Evolutionary conservation across 2,329 filamentous ascomycete species (phyloP).

Genomic region (Meredithiella fracta): DNA sequence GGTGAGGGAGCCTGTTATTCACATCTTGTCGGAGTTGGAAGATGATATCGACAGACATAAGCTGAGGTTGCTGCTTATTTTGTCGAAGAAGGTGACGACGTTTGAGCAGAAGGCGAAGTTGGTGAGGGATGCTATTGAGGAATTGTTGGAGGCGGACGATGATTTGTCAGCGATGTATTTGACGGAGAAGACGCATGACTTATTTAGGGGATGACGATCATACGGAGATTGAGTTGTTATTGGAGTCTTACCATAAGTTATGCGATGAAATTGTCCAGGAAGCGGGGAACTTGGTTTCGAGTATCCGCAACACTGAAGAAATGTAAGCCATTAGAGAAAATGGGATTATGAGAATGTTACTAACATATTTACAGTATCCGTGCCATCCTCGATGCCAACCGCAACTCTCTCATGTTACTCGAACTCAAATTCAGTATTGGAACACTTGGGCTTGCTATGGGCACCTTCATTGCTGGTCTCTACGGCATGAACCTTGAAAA

Average conservation of each 20-base stretch:
- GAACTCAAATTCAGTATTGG: constrained; percentile 94
- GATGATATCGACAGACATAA: constrained; percentile 95
- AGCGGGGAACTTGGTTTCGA: constrained; percentile 78
- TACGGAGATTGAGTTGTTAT: constrained; percentile 88
- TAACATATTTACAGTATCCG: constrained; percentile 47
- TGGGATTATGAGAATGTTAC: too few species aligned
- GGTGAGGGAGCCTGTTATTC: constrained; percentile 79
- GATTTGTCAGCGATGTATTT: constrained; percentile 91
- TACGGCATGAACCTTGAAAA: constrained; percentile 99
- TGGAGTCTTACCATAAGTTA: constrained; percentile 95
- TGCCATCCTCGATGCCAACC: constrained; percentile 93
- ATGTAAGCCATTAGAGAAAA: too few species aligned
- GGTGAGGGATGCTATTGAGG: constrained; percentile 86
- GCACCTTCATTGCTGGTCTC: constrained; percentile 92
- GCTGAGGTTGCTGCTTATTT: constrained; percentile 73
- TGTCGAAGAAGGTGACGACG: constrained; percentile 87
- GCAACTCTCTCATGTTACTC: constrained; percentile 92
- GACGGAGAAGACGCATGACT: constrained; percentile 66
- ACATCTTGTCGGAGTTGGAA: constrained; percentile 76
- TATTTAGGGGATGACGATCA: constrained; percentile 69
- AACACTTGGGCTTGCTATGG: constrained; percentile 83
- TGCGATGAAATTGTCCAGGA: constrained; percentile 97
- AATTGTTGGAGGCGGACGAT: constrained; percentile 89
- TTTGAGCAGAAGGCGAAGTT: constrained; percentile 95
- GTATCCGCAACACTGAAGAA: constrained; percentile 95